Conservation (phyloP, 352 stramenopile genomes). For the Globisporangium nagaii region DNA sequence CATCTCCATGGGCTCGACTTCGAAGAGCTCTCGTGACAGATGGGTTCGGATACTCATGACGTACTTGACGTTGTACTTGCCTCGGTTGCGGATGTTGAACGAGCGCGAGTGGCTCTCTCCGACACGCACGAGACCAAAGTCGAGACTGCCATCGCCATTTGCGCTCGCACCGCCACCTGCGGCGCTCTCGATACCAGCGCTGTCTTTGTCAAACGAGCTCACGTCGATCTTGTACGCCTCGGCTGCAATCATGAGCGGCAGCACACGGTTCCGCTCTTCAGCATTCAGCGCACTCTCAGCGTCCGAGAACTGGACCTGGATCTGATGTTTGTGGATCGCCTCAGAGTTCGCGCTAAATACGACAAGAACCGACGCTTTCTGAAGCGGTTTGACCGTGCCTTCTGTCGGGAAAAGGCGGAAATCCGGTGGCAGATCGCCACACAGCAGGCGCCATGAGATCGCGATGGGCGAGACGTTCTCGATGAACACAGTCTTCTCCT, state of each 20-base stretch:
- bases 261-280: slow-evolving; percentile 24
- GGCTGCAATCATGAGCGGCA: slow-evolving; percentile 45
- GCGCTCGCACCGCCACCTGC: slow-evolving; percentile 8
- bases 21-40: slow-evolving; percentile 64
- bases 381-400: slow-evolving; percentile 67
- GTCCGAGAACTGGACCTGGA: slow-evolving; percentile 84
- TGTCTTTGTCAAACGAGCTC: slow-evolving; percentile 71
- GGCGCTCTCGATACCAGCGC: slow-evolving; percentile 4
- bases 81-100: slow-evolving; percentile 88
- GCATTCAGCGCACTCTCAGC: slow-evolving; percentile 52
- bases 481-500: slow-evolving; percentile 86
- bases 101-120: slow-evolving; percentile 72
- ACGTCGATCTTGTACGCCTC: slow-evolving; percentile 92
- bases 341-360: slow-evolving; percentile 68
- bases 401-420: slow-evolving; percentile 74
- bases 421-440: slow-evolving; percentile 31
- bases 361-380: slow-evolving; percentile 55
- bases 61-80: slow-evolving; percentile 93
- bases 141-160: slow-evolving; percentile 60
- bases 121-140: slow-evolving; percentile 92
- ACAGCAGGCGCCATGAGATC: slow-evolving; percentile 61
- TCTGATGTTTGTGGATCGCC: slow-evolving; percentile 45
- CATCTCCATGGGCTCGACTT: slow-evolving; percentile 73
- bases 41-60: slow-evolving; percentile 52
- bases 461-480: slow-evolving; percentile 78